Percentiles rank a stretch among this genome's conserved stretches.
These are phyloP conservation scores for Lippia alba DNA, from an alignment of 305 asterid species.

Conservation along the genomic window DNA sequence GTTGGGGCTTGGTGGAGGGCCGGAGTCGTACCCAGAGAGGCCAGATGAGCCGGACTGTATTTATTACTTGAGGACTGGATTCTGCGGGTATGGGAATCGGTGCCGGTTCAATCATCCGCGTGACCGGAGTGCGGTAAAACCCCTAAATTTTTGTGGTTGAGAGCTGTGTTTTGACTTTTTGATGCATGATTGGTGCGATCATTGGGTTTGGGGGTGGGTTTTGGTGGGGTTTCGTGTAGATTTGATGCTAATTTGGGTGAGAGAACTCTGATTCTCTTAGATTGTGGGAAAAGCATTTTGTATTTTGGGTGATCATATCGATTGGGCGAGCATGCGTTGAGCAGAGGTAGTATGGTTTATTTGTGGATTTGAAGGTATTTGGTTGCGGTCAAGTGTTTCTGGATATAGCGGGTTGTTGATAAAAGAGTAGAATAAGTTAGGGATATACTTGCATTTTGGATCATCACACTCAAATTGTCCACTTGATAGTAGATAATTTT, in stretches of 20 bases:
- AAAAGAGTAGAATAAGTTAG: neutral
- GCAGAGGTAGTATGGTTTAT: conserved; percentile 21
- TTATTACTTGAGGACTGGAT: conserved; percentile 87
- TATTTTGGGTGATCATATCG: conserved; percentile 30
- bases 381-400: conserved; percentile 26
- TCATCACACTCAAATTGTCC: conserved; percentile 22
- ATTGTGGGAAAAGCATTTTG: conserved; percentile 26
- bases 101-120: conserved; percentile 99
- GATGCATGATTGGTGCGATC: conserved; percentile 43
- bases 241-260: conserved; percentile 39
- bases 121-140: conserved; percentile 66
- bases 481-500: conserved; percentile 25
- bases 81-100: conserved; percentile 86
- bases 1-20: conserved; percentile 65
- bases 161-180: conserved; percentile 19
- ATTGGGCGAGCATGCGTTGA: conserved; percentile 37
- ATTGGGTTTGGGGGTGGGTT: conserved; percentile 32
- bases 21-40: conserved; percentile 82
- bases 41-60: conserved; percentile 83
- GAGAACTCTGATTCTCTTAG: conserved; percentile 10
- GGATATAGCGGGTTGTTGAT: conserved; percentile 23
- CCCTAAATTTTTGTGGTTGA: conserved; percentile 11
- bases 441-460: conserved; percentile 9
- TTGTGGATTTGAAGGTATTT: conserved; percentile 23
- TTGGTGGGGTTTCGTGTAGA: conserved; percentile 34